Evolutionary conservation across 2,329 filamentous ascomycete species (phyloP).

Genomic region (Hypoxylon sp.): DNA sequence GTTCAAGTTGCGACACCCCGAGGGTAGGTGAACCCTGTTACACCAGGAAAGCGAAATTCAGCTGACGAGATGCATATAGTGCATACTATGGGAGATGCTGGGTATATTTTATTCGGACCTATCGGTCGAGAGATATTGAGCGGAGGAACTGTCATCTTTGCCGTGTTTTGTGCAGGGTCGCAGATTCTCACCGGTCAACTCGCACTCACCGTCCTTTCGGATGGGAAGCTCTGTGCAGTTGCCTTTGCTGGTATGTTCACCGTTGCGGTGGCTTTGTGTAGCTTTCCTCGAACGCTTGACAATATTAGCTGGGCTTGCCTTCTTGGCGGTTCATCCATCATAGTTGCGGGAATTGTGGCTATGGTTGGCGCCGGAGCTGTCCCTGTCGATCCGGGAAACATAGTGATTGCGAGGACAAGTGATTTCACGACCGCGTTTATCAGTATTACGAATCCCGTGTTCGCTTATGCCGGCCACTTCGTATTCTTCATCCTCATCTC

Average conservation of each 20-base stretch:
- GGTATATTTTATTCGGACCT: conserved; percentile 67
- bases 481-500: conserved; percentile 69
- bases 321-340: conserved; percentile 61
- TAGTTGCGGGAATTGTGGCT: conserved; percentile 65
- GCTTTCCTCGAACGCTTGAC: conserved; percentile 65
- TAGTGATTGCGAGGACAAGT: conserved; percentile 57
- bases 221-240: conserved; percentile 64
- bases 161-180: conserved; percentile 65
- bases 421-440: conserved; percentile 63
- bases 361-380: conserved; percentile 64
- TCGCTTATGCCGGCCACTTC: conserved; percentile 67
- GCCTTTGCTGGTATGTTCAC: conserved; percentile 67
- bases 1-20: conserved; percentile 68
- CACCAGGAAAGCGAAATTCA: conserved; percentile 27
- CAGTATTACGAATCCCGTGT: conserved; percentile 66
- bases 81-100: conserved; percentile 71
- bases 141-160: conserved; percentile 66
- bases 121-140: conserved; percentile 65
- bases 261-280: conserved; percentile 61
- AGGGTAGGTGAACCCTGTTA: conserved; percentile 57
- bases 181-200: conserved; percentile 68
- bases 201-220: conserved; percentile 62
- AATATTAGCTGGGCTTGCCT: conserved; percentile 64
- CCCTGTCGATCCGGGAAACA: conserved; percentile 56
- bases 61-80: conserved; percentile 56